These are phyloP conservation scores for Secale cereale DNA, from an alignment of 176 grass and related monocot genomes.

Conservation along the genomic window DNA sequence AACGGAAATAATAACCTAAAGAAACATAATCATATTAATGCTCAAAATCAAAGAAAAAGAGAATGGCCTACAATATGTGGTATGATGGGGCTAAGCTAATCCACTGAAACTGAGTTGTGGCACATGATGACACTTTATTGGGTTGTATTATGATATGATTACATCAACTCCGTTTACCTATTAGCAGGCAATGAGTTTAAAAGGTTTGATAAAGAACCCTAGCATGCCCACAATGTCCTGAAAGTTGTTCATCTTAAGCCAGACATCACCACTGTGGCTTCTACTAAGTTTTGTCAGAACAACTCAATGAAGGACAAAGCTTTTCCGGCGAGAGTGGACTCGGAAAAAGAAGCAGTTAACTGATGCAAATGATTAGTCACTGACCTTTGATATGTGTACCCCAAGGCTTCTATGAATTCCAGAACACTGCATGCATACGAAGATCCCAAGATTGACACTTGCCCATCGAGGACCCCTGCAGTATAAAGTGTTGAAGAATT, in stretches of 20 bases:
- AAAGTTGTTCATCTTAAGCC: background rate
- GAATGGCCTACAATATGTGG: background rate
- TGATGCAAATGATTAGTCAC: conserved; percentile 21
- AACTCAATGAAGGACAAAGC: background rate
- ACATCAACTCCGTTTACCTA: conserved; percentile 14
- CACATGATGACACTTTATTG: background rate
- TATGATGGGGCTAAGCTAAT: background rate
- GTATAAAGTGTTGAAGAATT: conserved; percentile 21
- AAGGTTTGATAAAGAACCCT: background rate
- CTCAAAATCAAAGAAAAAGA: background rate
- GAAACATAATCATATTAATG: background rate
- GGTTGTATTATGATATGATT: background rate
- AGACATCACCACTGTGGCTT: background rate
- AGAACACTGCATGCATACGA: conserved; percentile 98
- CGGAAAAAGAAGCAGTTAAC: background rate
- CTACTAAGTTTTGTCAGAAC: background rate
- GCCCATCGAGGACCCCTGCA: conserved; percentile 95
- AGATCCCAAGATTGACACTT: conserved; percentile 96
- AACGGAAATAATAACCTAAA: background rate
- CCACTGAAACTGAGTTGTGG: background rate
- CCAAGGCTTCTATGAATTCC: conserved; percentile 99
- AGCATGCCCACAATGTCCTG: conserved; percentile 10
- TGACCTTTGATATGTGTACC: conserved; percentile 98
- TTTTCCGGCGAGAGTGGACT: background rate
- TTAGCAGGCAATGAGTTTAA: conserved; percentile 6